Evolutionary conservation across 2,329 filamentous ascomycete genomes (phyloP).

Genomic region (Arthrobotrys entomopaga): DNA sequence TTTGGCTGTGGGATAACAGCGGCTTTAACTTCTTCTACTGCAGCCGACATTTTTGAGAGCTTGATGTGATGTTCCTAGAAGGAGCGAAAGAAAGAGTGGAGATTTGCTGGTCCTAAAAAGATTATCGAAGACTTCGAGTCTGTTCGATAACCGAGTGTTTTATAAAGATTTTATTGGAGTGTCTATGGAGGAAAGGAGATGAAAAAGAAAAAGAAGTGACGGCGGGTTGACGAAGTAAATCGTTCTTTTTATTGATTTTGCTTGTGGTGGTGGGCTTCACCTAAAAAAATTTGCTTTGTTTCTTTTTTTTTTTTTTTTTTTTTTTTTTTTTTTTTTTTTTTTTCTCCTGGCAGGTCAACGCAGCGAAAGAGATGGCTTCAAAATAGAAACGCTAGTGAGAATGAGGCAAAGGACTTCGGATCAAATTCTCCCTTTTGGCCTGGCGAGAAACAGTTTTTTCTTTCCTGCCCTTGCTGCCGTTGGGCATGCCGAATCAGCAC

Average conservation of each 20-base stretch:
- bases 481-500: conserved; percentile 18
- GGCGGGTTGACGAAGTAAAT: conserved; percentile 47
- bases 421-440: conserved; percentile 53
- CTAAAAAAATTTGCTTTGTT: conserved; percentile 47
- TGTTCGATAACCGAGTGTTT: conserved; percentile 25
- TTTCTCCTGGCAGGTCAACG: too few relatives aligned
- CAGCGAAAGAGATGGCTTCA: conserved; percentile 29
- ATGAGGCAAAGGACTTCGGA: conserved; percentile 53
- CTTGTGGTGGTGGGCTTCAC: conserved; percentile 26
- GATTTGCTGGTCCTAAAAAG: conserved; percentile 12
- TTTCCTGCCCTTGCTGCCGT: conserved; percentile 9
- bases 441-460: conserved; percentile 17
- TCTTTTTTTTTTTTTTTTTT: conserved; percentile 27
- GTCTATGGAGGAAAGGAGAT: conserved; percentile 48
- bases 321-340: conserved; percentile 31
- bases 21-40: conserved; percentile 41
- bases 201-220: conserved; percentile 20
- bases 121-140: conserved; percentile 51
- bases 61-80: conserved; percentile 3
- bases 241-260: conserved; percentile 26
- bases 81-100: conserved; percentile 43
- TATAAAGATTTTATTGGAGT: conserved; percentile 8
- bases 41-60: conserved; percentile 28
- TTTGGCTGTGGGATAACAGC: conserved; percentile 63
- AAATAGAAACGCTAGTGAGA: conserved; percentile 47